Evolutionary conservation across 2,329 filamentous ascomycete species (phyloP).

Genomic region (Aspergillus spinulosporus): DNA sequence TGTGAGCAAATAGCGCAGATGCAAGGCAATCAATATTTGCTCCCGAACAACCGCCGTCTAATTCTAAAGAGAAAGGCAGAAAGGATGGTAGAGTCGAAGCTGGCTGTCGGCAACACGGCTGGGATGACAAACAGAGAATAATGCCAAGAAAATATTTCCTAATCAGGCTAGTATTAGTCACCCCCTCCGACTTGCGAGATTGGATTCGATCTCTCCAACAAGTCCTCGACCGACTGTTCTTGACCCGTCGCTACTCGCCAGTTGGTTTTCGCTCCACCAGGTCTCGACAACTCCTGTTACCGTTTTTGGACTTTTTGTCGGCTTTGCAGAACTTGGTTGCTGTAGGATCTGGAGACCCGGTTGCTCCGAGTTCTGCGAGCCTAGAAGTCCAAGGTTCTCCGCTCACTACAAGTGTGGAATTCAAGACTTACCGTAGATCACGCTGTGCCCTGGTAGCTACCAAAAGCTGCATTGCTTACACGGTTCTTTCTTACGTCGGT

Average conservation of each 20-base stretch:
- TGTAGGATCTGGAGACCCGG: constrained; percentile 23
- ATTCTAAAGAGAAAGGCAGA: background rate
- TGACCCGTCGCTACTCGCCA: constrained; percentile 15
- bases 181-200: constrained; percentile 26
- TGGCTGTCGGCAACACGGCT: background rate
- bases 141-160: constrained; percentile 29
- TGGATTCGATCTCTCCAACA: constrained; percentile 31
- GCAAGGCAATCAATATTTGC: background rate
- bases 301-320: constrained; percentile 12
- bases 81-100: constrained; percentile 3
- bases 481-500: background rate
- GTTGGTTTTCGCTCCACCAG: constrained; percentile 10
- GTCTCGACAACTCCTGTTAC: background rate
- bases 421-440: constrained; percentile 11
- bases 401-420: constrained; percentile 20
- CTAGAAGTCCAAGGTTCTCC: constrained; percentile 29
- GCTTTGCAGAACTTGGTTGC: constrained; percentile 29
- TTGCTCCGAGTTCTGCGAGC: constrained; percentile 34
- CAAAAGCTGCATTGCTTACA: background rate
- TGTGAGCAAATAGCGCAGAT: background rate
- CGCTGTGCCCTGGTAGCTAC: background rate
- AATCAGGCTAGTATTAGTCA: constrained; percentile 27
- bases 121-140: constrained; percentile 8
- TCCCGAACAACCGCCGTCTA: background rate
- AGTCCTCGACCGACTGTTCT: constrained; percentile 27